Evolutionary conservation across 2,329 filamentous ascomycete genomes (phyloP).

Genomic region (Epichloe sylvatica): DNA sequence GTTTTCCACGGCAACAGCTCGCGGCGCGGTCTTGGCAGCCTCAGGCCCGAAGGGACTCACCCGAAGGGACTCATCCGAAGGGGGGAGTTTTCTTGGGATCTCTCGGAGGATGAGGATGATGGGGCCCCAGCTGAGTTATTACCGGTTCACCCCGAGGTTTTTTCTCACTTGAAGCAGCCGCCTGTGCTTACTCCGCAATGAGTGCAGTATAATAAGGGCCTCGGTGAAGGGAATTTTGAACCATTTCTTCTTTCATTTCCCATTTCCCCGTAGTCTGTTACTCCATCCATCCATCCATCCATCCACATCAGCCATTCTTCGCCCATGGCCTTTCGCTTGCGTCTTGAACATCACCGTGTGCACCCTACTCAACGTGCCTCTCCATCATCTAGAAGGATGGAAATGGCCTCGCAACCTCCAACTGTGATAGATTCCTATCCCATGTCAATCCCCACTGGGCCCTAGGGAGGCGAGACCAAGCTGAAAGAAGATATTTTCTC

Average conservation of each 20-base stretch:
- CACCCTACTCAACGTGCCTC: no score
- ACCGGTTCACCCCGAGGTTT: constrained; percentile 22
- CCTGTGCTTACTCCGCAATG: not conserved
- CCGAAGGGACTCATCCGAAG: not conserved
- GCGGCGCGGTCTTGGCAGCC: constrained; percentile 15
- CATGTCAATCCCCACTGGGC: no score
- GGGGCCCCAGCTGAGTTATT: constrained; percentile 12
- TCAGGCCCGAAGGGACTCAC: constrained; percentile 15
- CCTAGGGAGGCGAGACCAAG: no score
- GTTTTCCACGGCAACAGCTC: constrained; percentile 20
- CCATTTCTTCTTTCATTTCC: not conserved
- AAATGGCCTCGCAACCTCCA: no score
- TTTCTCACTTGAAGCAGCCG: constrained; percentile 9
- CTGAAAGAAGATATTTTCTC: not conserved
- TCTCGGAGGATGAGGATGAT: no score
- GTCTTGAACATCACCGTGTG: no score
- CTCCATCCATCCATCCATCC: not conserved
- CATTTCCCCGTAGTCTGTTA: not conserved
- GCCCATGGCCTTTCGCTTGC: not conserved
- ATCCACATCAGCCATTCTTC: not conserved
- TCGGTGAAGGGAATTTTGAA: not conserved
- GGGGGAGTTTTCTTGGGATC: not conserved
- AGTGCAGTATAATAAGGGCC: not conserved
- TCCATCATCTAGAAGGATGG: no score
- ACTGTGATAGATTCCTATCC: no score